Conservation (phyloP, 805 yeast species). For the Debaryomyces castellii region DNA sequence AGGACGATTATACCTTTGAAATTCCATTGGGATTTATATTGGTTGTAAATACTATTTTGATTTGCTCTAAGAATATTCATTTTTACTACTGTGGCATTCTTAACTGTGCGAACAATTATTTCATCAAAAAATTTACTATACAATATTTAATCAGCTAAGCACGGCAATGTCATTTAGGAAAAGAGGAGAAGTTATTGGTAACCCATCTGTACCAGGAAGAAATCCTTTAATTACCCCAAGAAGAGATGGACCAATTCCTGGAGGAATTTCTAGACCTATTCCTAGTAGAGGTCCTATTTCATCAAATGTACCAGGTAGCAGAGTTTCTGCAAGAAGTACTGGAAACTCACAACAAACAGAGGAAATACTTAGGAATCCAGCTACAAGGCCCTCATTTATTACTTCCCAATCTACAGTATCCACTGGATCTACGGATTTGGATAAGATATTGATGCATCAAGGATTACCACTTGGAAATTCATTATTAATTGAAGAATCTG, state of each 20-base stretch:
- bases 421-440: conserved; percentile 77
- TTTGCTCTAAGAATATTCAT: too few relatives aligned
- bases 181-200: conserved; percentile 29
- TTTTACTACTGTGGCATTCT: neutral
- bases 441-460: conserved; percentile 69
- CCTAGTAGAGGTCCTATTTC: conserved; percentile 5
- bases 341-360: conserved; percentile 4
- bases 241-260: neutral
- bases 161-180: conserved; percentile 40
- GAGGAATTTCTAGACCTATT: conserved; percentile 1
- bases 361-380: conserved; percentile 41
- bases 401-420: conserved; percentile 77
- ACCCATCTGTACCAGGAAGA: conserved; percentile 4
- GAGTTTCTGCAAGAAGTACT: neutral
- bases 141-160: neutral
- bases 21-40: too few relatives aligned
- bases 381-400: conserved; percentile 71
- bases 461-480: conserved; percentile 83
- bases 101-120: neutral
- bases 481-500: conserved; percentile 74
- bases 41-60: too few relatives aligned
- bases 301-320: neutral
- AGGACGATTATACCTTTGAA: too few relatives aligned
- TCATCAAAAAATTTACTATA: conserved; percentile 2
- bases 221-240: neutral